Evolutionary conservation across 2,329 filamentous ascomycete genomes (phyloP), one percentile per base, ranked within the genome.

Genomic region (Apiospora sp.): DNA sequence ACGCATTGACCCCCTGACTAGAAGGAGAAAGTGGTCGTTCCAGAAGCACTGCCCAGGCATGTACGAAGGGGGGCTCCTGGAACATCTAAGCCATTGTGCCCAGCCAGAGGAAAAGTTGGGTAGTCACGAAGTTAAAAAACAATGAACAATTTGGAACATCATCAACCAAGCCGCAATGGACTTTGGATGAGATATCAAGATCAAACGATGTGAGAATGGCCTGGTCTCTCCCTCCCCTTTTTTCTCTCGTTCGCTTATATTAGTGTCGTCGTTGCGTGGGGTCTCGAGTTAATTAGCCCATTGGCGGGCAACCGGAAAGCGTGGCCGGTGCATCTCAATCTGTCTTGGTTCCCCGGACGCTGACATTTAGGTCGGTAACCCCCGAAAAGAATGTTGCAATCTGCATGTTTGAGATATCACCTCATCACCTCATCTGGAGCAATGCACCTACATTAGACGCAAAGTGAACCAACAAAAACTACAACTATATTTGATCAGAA

Each of bases 11-110:
- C 54, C 51, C 54, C 30, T 61, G 54, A 22, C 54, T 16, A 22
- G 27, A 61, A 37, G 6, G 16, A 61, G 54, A 61, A 61, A 37
- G 54, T 22, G 27, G 16, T 22, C 54, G 54, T 61, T 61, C 16
- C 54, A 37, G 54, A 61, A 61, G 12, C 12, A 58, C 19, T 58
- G 14, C 27, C 14, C 24, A 22, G 46, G 51, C 27, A 58, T 13
- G 51, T 8, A 19, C 27, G 51, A 34, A 8, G 37, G 16, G 51
- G 51, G 51, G 24, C 51, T 61, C 30, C 24, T 61, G 54, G 30
- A 61, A 61, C 54, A 61, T 61, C 54, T 61, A 61, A 37, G 54
- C 54, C 54, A 61, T 61, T 8, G 54, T 19, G 54, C 54, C 54
- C 27, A 34, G 27, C 6, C 46, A n/a, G n/a, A 49, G 46, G 2